These are phyloP conservation scores for Cryptococcus sp. DNA, from an alignment of 1,284 basidiomycete genomes.

Conservation along the genomic window DNA sequence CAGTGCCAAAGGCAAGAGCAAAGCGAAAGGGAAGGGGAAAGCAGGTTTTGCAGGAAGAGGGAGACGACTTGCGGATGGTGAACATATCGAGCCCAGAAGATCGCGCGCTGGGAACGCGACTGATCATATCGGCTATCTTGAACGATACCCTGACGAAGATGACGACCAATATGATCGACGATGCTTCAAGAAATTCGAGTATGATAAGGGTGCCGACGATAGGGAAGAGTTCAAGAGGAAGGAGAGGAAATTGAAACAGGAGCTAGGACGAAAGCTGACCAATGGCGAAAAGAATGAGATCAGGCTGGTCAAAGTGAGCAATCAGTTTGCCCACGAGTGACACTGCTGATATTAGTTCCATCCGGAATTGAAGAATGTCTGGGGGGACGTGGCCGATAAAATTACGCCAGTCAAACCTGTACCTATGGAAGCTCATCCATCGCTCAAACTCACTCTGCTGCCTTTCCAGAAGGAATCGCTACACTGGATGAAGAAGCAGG, in stretches of 20 bases:
- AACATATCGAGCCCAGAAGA: constrained; percentile 11
- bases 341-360: constrained; percentile 42
- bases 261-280: constrained; percentile 68
- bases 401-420: constrained; percentile 64
- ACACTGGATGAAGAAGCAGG: constrained; percentile 94
- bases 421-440: constrained; percentile 71
- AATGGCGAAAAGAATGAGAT: constrained; percentile 74
- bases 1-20: constrained; percentile 4
- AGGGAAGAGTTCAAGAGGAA: constrained; percentile 54
- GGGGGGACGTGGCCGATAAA: constrained; percentile 75
- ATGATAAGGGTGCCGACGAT: constrained; percentile 25
- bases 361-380: constrained; percentile 72
- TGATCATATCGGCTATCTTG: neutral
- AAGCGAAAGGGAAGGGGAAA: constrained; percentile 6
- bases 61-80: constrained; percentile 12
- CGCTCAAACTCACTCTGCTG: constrained; percentile 63
- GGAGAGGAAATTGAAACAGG: constrained; percentile 53
- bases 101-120: constrained; percentile 1
- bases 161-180: constrained; percentile 10
- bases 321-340: neutral
- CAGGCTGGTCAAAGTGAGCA: constrained; percentile 54
- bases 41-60: constrained; percentile 8
- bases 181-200: constrained; percentile 9
- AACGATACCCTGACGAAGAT: constrained; percentile 5
- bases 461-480: constrained; percentile 85